Base-by-base conservation (phyloP, 225 moss, liverwort and hornwort species). In the Takakia lepidozioides region DNA sequence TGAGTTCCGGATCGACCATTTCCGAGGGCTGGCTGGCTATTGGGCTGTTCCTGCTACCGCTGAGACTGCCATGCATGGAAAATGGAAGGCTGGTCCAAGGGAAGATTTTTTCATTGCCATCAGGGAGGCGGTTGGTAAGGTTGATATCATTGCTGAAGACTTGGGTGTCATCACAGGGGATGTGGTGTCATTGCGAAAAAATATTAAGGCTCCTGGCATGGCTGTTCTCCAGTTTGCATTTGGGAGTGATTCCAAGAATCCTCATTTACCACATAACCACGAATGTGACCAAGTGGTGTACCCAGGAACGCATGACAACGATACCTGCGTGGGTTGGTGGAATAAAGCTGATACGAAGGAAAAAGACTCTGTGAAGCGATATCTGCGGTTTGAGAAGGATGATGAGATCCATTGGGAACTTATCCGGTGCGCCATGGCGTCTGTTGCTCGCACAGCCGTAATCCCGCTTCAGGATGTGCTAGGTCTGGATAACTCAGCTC, bases 1-100 rank as follows among this genome's bases (percentile, higher is more conserved):
- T 39, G 80, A 80, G 49, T 80, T 80, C 52, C 74, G 80, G 10
- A 71, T 80, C 10, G 80, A 80, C 48, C 80, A 80, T 34, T 80
- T 80, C 47, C 66, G 80, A 48, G 80, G 74, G 21, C 70, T 80
- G 28, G 80, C 80, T 38, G 80, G 80, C 21, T 80, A 80, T 24
- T 80, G 80, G 80, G 65, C 70, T 49, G 54, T 80, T 9, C 2
- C 21, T 34, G 57, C 56, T 63, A 63, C 29, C 47, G 67, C 58
- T 22, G 45, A 71, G 48, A 72, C 63, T 26, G 77, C 72, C 4
- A 25, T 77, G 9, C 58, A 72, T 30, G 77, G 77, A 9, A 40
- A 59, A 26, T 77, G 77, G 77, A 34, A 66, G 63, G 71, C 47
- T 48, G 76, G 76, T 27, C 76, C 76, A 19, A 66, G 76, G 48